Evolutionary conservation across 2,329 filamentous ascomycete species (phyloP), one percentile per base, ranked within the genome.

Genomic region (Sordariomycetes sp.): DNA sequence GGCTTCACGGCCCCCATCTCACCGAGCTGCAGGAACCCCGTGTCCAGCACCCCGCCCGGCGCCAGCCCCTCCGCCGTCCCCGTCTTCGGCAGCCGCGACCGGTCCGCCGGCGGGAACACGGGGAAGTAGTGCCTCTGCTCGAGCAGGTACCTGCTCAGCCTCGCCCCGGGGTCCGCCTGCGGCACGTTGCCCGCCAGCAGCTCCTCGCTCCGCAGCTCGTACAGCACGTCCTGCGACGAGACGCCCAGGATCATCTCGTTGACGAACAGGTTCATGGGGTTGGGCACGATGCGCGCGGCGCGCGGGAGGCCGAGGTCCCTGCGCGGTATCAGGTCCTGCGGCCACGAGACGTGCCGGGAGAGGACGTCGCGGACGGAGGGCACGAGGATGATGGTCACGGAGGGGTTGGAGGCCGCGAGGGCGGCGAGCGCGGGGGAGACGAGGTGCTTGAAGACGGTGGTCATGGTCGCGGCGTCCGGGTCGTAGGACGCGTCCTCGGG

Each of bases 121-220:
- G 94, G 94, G 66, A 90, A 90, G 71, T 92, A 97, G 67, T 94
- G 91, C 7, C 92, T 79, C 73, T 97, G 94, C 71, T 96, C 88
- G 59, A 99, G 82, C 20, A 99, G 71, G 64, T 94, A 87, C 22
- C 85, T 80, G 6, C 88, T 83, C 53, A 92, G 72, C n/a, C 93
- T 76, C 18, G 85, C 83, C 1, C 59, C 59, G 18, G 62, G 60
- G 1, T 62, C 63, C 12, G 65, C 65, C 58, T 60, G 63, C 60
- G 63, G 62, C 14, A 55, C 57, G 18, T 51, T 78, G 1, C 80
- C 81, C 22, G 81, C 79, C 1, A 87, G 77, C 8, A 83, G 68
- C 70, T 96, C 90, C 65, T 93, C 87, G 28, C 80, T 76, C n/a
- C 86, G 80, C 57, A 97, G 74, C 71, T 97, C 90, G 62, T 85